Conservation (phyloP, 2,329 filamentous ascomycete genomes). For the Xylariaceae sp. region DNA sequence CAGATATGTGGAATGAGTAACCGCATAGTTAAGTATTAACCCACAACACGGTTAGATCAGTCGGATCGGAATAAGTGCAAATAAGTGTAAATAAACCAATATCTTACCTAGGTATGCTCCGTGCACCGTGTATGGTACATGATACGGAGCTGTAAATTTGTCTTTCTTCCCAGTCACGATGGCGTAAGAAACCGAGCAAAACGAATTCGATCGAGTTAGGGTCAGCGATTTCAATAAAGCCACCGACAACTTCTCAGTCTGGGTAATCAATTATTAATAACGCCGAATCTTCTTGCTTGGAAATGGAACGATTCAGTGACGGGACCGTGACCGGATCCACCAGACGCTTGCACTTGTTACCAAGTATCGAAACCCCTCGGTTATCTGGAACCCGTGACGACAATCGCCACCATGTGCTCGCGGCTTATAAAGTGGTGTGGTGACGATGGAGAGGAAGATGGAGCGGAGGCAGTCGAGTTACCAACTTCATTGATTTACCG, state of each 20-base stretch:
- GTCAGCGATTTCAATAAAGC: neutral
- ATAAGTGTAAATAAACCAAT: neutral
- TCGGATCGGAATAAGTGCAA: neutral
- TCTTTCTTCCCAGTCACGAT: neutral
- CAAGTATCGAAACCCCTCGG: slow-evolving; percentile 7
- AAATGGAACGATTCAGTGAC: neutral
- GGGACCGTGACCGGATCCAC: slow-evolving; percentile 15
- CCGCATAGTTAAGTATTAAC: neutral
- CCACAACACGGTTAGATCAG: neutral
- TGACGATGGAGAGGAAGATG: slow-evolving; percentile 8
- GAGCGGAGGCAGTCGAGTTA: neutral
- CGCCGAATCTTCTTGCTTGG: neutral
- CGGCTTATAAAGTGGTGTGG: slow-evolving; percentile 13
- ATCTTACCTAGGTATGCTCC: slow-evolving; percentile 4
- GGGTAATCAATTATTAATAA: slow-evolving; percentile 8
- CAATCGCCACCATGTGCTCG: slow-evolving; percentile 11
- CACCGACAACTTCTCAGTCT: neutral
- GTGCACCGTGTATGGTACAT: neutral
- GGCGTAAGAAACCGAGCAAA: neutral
- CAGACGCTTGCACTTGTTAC: slow-evolving; percentile 18
- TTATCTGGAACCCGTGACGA: slow-evolving; percentile 17
- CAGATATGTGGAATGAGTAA: neutral
- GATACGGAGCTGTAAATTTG: neutral
- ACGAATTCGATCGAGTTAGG: neutral
- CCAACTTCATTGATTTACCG: neutral